Evolutionary conservation across 2,329 filamentous ascomycete species (phyloP).

Genomic region (Paecilomyces fulvus): DNA sequence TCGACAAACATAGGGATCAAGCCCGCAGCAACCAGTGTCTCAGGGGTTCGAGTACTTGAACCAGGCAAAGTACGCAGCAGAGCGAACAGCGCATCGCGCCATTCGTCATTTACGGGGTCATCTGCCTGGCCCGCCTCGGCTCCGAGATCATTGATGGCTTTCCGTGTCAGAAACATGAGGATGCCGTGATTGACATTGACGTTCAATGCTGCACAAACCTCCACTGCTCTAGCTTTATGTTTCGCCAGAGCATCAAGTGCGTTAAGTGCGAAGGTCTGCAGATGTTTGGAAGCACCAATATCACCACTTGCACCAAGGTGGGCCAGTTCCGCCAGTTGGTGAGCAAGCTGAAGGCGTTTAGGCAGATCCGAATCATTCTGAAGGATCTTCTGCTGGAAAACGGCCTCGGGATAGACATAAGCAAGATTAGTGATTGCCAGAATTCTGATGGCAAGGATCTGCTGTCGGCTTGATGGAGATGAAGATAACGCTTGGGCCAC

Average conservation of each 20-base stretch:
- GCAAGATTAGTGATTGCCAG: constrained; percentile 85
- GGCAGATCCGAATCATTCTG: constrained; percentile 86
- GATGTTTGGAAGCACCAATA: constrained; percentile 58
- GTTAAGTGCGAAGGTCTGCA: constrained; percentile 74
- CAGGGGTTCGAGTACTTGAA: constrained; percentile 61
- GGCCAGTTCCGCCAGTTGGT: constrained; percentile 85
- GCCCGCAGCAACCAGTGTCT: constrained; percentile 79
- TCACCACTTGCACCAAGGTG: constrained; percentile 69
- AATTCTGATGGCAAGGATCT: constrained; percentile 70
- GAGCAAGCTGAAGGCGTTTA: constrained; percentile 76
- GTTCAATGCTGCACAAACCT: constrained; percentile 84
- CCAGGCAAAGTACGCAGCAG: constrained; percentile 73
- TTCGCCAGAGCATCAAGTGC: constrained; percentile 79
- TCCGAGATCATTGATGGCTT: constrained; percentile 76
- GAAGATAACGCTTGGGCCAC: constrained; percentile 70
- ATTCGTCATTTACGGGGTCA: constrained; percentile 67
- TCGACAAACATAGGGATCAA: constrained; percentile 86
- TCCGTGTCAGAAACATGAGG: constrained; percentile 83
- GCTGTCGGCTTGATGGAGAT: constrained; percentile 58
- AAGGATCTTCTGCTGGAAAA: constrained; percentile 79
- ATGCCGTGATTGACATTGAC: constrained; percentile 95
- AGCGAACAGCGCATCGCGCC: constrained; percentile 85
- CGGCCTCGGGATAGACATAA: constrained; percentile 73
- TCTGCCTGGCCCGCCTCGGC: constrained; percentile 50
- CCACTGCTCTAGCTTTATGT: constrained; percentile 65